Evolutionary conservation across 257 asterid genomes (phyloP).

Genomic region (Jasminum sambac): DNA sequence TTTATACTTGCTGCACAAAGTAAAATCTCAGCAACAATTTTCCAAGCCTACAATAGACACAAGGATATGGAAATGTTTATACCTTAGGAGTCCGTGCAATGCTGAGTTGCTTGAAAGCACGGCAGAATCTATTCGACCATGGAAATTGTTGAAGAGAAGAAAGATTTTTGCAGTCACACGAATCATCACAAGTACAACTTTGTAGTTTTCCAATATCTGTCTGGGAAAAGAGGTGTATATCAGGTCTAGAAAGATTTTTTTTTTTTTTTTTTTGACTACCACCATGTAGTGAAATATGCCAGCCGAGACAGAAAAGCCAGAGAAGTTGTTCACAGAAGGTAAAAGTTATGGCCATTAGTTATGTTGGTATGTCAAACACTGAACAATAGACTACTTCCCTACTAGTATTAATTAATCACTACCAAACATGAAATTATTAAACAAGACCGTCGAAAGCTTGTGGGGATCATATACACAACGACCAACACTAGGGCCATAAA

Average conservation of each 20-base stretch:
- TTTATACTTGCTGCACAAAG: constrained; percentile 1
- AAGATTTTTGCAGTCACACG: constrained; percentile 73
- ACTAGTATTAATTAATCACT: too few relatives aligned
- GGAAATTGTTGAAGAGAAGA: constrained; percentile 60
- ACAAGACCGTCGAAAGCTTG: background rate
- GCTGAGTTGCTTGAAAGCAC: constrained; percentile 67
- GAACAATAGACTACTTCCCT: too few relatives aligned
- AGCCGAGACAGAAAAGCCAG: background rate
- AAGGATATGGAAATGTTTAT: constrained; percentile 15
- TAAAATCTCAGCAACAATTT: background rate
- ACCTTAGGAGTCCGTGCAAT: constrained; percentile 81
- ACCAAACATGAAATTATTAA: background rate
- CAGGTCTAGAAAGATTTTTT: constrained; percentile 12
- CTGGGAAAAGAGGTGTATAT: constrained; percentile 45
- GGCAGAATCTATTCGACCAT: constrained; percentile 78
- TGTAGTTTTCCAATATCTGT: constrained; percentile 52
- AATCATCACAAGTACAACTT: constrained; percentile 57
- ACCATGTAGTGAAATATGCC: constrained; percentile 7
- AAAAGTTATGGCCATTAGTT: background rate
- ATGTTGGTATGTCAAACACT: too few relatives aligned
- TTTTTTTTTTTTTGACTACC: too few relatives aligned
- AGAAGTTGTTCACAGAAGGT: background rate
- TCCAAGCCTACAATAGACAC: background rate
- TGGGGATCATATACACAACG: background rate
- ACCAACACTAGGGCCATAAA: background rate